phyloP scores from a whole-genome alignment of 2,329 filamentous ascomycete species.

The Penicillium sp. region DNA sequence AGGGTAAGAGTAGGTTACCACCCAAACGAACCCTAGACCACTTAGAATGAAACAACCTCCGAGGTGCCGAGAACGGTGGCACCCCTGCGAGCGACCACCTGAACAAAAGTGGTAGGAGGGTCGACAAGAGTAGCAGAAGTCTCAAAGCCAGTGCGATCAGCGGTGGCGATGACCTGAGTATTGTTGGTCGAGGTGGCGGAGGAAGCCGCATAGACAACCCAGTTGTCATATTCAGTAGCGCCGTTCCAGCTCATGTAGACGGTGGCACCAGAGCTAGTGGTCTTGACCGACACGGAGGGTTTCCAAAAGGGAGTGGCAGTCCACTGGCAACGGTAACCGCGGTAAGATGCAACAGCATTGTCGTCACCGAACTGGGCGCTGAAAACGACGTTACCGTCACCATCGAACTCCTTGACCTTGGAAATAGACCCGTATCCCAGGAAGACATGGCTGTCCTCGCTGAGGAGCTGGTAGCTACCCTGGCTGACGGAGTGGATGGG shows the following conservation, averaged over 20 bases:
- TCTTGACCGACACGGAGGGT: conserved; percentile 11
- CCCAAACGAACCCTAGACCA: neutral
- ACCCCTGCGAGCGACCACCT: conserved; percentile 26
- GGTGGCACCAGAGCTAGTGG: neutral
- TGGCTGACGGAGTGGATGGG: conserved; percentile 17
- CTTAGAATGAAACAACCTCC: conserved; percentile 11
- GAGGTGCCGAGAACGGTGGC: conserved; percentile 20
- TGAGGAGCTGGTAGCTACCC: conserved; percentile 20
- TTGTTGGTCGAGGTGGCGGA: conserved; percentile 14
- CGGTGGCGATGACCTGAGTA: conserved; percentile 18
- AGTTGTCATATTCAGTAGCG: conserved; percentile 28
- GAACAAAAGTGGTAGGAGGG: conserved; percentile 17
- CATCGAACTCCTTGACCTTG: conserved; percentile 27
- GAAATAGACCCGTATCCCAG: conserved; percentile 28
- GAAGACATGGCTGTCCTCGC: conserved; percentile 16
- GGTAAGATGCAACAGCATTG: conserved; percentile 25
- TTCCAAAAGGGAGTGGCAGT: conserved; percentile 16
- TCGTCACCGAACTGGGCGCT: conserved; percentile 24
- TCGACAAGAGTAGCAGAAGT: conserved; percentile 15
- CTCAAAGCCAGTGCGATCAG: conserved; percentile 26
- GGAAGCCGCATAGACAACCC: conserved; percentile 27
- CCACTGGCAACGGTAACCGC: conserved; percentile 20
- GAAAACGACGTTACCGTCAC: conserved; percentile 23
- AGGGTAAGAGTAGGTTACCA: neutral
- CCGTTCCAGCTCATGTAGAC: conserved; percentile 37